Conservation (phyloP, 192 early-diverging fungal genomes). For the Diversispora epigaea region DNA sequence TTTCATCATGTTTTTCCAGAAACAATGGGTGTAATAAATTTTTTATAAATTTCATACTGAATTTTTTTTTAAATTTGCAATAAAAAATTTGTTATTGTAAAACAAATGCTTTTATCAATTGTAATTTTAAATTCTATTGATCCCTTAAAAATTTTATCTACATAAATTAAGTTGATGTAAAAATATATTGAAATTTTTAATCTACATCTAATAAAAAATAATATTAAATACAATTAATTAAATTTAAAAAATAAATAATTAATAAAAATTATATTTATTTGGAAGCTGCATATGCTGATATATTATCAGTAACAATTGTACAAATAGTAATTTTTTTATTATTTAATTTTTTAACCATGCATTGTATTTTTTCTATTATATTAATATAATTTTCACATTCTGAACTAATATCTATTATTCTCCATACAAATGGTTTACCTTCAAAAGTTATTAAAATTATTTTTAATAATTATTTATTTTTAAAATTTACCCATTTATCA, state of each 20-base stretch:
- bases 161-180: background rate
- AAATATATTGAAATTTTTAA: background rate
- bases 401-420: constrained; percentile 4
- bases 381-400: background rate
- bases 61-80: background rate
- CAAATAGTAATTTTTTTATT: background rate
- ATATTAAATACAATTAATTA: background rate
- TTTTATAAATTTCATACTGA: no score
- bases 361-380: constrained; percentile 2
- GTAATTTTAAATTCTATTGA: background rate
- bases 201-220: background rate
- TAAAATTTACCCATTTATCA: constrained; percentile 12
- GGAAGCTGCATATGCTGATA: background rate
- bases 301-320: constrained; percentile 15
- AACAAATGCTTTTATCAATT: background rate
- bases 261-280: background rate
- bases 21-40: background rate
- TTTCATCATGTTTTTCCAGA: background rate
- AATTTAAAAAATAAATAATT: background rate
- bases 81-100: background rate
- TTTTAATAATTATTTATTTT: background rate
- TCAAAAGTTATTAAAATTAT: background rate
- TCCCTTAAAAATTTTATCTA: background rate
- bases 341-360: background rate
- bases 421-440: background rate